Evolutionary conservation across 2,329 filamentous ascomycete species (phyloP).

Genomic region (Lecanoromycetidae sp.): DNA sequence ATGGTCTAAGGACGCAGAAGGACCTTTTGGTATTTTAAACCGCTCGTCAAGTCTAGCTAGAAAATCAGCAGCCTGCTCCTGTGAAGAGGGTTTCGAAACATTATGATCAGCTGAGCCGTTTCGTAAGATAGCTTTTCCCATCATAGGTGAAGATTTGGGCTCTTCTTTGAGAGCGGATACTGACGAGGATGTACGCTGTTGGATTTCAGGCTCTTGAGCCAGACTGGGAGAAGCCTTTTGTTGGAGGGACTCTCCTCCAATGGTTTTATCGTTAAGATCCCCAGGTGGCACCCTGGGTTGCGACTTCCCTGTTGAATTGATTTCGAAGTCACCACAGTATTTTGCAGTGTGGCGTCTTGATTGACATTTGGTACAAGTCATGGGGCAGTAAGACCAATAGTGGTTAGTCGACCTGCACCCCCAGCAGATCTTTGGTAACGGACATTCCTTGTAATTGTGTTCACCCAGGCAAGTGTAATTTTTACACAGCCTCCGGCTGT

Average conservation of each 20-base stretch:
- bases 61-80: no score
- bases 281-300: background rate
- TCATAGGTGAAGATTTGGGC: no score
- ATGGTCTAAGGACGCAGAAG: no score
- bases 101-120: no score
- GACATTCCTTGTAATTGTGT: background rate
- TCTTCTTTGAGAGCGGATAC: no score
- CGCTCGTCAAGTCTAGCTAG: no score
- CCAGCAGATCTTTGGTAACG: background rate
- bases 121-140: no score
- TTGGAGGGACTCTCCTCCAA: background rate
- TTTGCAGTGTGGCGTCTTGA: background rate
- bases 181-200: no score
- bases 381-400: constrained; percentile 2
- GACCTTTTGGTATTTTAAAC: no score
- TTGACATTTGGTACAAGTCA: background rate
- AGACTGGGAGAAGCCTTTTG: background rate
- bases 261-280: background rate
- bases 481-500: no score
- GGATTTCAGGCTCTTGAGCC: background rate
- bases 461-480: background rate
- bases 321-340: constrained; percentile 1
- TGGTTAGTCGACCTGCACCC: background rate
- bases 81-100: no score
- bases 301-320: background rate